A percentile compares a stretch with the other conserved stretches of the same genome.
Conservation (phyloP, 2,329 filamentous ascomycete genomes). For the Pseudocercospora fijiensis region DNA sequence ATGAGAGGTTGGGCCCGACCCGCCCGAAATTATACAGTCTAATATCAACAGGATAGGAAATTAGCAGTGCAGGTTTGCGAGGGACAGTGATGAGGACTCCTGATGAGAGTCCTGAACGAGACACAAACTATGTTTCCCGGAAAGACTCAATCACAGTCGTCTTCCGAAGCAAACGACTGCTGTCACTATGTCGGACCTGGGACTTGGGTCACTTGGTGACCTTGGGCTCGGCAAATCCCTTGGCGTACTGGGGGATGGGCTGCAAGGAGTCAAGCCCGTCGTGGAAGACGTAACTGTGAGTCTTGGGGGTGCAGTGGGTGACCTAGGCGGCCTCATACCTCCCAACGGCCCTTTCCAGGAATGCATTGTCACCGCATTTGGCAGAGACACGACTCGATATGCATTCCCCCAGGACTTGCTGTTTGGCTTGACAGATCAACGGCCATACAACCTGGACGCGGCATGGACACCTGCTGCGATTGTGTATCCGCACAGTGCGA, state of each 20-base stretch:
- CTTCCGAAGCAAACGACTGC: neutral
- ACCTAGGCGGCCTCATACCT: conserved; percentile 15
- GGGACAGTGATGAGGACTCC: neutral
- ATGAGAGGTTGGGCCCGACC: neutral
- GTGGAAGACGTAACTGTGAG: conserved; percentile 6
- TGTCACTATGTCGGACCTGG: neutral
- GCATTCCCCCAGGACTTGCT: conserved; percentile 22
- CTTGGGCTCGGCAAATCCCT: conserved; percentile 10
- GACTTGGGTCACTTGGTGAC: conserved; percentile 1
- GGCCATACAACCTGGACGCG: conserved; percentile 24
- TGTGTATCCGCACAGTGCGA: conserved; percentile 17
- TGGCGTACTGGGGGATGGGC: neutral
- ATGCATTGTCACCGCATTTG: conserved; percentile 19
- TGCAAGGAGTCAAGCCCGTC: conserved; percentile 1
- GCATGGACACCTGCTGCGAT: conserved; percentile 19
- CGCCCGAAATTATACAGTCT: conserved; percentile 4
- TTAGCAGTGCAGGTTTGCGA: neutral
- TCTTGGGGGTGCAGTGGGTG: conserved; percentile 14
- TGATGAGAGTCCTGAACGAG: neutral
- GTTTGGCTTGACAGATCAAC: conserved; percentile 17
- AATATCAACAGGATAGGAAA: neutral
- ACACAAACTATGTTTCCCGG: neutral
- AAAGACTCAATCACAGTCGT: neutral
- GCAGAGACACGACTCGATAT: conserved; percentile 17
- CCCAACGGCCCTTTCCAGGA: conserved; percentile 19